Base-by-base conservation (phyloP, 2,329 filamentous ascomycete species). In the Chrysoporthe cubensis region DNA sequence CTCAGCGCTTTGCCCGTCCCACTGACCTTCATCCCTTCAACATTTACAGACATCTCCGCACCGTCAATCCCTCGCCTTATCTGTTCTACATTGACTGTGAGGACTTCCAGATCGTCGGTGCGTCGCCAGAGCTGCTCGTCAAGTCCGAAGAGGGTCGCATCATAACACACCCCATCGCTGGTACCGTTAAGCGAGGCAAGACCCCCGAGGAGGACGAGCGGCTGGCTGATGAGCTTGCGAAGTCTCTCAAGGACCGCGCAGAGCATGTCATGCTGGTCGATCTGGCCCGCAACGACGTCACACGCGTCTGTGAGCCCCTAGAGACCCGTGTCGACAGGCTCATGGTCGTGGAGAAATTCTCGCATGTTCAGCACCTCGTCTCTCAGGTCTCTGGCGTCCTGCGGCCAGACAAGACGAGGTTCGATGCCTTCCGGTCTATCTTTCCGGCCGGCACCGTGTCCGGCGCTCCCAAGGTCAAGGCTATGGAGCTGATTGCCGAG, bases 201-300 rank as follows among this genome's bases (percentile, higher is more conserved):
- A 93, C 90, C 1, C 82, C 89, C 2, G 91, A 93, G 76, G 93
- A 97, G 75, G 96, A 99, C 77, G 89, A 91, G 72, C 83, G 82
- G 18, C 87, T 97, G 37, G 94, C 94, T 11, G 85, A 89, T 58
- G 91, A 93, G 79, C 87, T 97, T 68, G 87, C 89, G 60, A 87
- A 83, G 74, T 96, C 90, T 65, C 84, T 97, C 72, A 98, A 99
- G 80, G 96, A 99, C 82, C 89, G 93, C 64, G 93, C 93, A 62
- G 93, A 97, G 81, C 94, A 98, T 82, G 94, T 98, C 75, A 99
- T 99, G 96, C 84, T 99, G 73, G 96, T 98, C 59, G 95, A 99
- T 78, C 85, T 98, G 66, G 96, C 96, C 14, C 89, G 96, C 68
- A 98, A 99, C 84, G 96, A 99, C 79, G 89, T 99, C 73, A 98